These are phyloP conservation scores for Rhypophila decipiens DNA, from an alignment of 495 filamentous ascomycete species.

Conservation along the genomic window DNA sequence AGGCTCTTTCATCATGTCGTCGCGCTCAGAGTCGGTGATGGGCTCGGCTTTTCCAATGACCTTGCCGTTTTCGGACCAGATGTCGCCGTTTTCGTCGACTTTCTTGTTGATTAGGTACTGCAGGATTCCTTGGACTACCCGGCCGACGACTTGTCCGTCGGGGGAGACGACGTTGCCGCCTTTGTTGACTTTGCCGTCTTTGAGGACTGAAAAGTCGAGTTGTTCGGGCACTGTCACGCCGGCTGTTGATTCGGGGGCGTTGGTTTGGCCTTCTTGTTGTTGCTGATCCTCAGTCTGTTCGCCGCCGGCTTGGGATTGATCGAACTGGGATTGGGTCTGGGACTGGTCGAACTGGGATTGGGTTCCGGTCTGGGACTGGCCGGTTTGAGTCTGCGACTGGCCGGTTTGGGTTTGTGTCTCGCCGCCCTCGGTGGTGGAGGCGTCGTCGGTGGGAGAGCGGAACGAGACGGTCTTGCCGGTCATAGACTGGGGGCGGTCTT, in stretches of 20 bases:
- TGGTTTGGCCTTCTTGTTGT: background rate
- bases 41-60: constrained; percentile 69
- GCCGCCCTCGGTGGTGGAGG: background rate
- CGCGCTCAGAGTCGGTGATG: constrained; percentile 65
- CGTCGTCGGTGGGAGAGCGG: background rate
- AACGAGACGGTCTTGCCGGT: background rate
- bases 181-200: constrained; percentile 70
- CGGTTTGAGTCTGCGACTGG: background rate
- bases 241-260: background rate
- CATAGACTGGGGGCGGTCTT: background rate
- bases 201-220: constrained; percentile 58
- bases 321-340: background rate
- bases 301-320: too few species aligned
- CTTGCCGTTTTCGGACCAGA: constrained; percentile 68
- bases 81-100: constrained; percentile 63
- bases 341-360: background rate
- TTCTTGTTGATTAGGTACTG: constrained; percentile 63
- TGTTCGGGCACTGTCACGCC: constrained; percentile 18
- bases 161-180: constrained; percentile 66
- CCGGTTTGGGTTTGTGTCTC: background rate
- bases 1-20: constrained; percentile 52
- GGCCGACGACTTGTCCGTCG: constrained; percentile 64
- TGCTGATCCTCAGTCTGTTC: background rate
- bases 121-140: constrained; percentile 60
- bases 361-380: background rate